Evolutionary conservation across 2,329 filamentous ascomycete species (phyloP).

Genomic region (Fusarium duplospermum): DNA sequence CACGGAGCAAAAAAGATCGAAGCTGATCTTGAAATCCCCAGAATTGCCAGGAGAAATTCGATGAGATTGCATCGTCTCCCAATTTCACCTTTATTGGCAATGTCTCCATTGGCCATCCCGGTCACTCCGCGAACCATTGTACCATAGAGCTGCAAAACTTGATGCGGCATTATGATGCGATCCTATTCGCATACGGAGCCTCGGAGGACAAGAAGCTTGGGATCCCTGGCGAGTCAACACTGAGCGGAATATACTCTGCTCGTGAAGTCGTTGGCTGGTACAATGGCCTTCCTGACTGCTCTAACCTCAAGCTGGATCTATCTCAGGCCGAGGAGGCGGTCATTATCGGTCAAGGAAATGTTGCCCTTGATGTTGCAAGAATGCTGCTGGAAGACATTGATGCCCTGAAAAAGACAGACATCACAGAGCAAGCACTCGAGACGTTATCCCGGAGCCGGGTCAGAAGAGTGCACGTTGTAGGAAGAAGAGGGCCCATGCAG

Average conservation of each 20-base stretch:
- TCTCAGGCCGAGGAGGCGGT: conserved; percentile 83
- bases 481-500: conserved; percentile 89
- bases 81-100: conserved; percentile 95
- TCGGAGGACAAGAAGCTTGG: conserved; percentile 83
- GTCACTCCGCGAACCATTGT: conserved; percentile 54
- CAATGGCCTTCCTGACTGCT: conserved; percentile 90
- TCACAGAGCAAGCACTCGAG: conserved; percentile 85
- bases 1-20: neutral
- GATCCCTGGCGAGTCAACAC: conserved; percentile 79
- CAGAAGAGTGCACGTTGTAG: conserved; percentile 86
- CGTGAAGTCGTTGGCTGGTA: conserved; percentile 98
- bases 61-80: conserved; percentile 83
- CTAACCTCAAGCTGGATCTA: conserved; percentile 78
- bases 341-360: conserved; percentile 94
- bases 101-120: conserved; percentile 75
- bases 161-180: conserved; percentile 87
- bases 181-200: conserved; percentile 93
- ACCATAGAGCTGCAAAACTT: conserved; percentile 75
- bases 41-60: conserved; percentile 96
- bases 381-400: conserved; percentile 84
- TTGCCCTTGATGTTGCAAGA: conserved; percentile 91
- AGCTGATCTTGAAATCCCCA: conserved; percentile 50
- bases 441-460: conserved; percentile 78
- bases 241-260: conserved; percentile 85
- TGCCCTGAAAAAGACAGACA: conserved; percentile 83